Percentiles rank a stretch among this genome's conserved stretches.
Conservation (phyloP, 2,329 filamentous ascomycete genomes). For the Pyrenophora tritici-repentis region DNA sequence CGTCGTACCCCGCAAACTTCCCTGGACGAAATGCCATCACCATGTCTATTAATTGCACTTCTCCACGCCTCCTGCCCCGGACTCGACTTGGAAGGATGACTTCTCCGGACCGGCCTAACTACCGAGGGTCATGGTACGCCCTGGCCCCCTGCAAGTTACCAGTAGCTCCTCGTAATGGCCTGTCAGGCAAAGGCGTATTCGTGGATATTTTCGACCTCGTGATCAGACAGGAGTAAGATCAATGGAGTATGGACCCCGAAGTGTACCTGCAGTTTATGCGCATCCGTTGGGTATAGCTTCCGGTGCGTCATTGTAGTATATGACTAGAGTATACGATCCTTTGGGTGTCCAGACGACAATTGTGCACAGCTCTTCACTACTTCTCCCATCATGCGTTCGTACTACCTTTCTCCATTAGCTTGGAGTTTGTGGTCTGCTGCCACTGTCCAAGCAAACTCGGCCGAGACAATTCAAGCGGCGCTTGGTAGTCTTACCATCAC, state of each 20-base stretch:
- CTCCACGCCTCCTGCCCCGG: background rate
- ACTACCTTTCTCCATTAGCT: slow-evolving; percentile 4
- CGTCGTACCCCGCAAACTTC: slow-evolving; percentile 6
- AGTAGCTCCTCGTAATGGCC: background rate
- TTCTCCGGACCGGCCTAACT: background rate
- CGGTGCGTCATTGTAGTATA: slow-evolving; percentile 1
- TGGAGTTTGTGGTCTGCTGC: slow-evolving; percentile 12
- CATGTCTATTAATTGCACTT: background rate
- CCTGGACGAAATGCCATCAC: background rate
- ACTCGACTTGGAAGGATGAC: background rate
- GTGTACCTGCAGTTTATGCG: background rate
- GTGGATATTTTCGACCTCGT: slow-evolving; percentile 7
- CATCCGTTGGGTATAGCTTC: background rate
- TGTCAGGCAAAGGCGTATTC: slow-evolving; percentile 5
- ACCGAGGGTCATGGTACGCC: background rate
- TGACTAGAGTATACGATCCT: background rate
- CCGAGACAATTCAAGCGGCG: slow-evolving; percentile 10
- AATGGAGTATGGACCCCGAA: slow-evolving; percentile 1
- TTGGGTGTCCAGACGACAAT: background rate
- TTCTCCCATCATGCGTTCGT: slow-evolving; percentile 13
- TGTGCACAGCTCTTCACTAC: background rate
- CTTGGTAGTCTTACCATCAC: slow-evolving; percentile 21
- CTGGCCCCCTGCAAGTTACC: background rate
- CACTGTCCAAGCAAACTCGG: slow-evolving; percentile 1
- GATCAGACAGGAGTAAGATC: background rate